Conservation (phyloP, 768 basidiomycete genomes). For the Suillus ampliporus region DNA sequence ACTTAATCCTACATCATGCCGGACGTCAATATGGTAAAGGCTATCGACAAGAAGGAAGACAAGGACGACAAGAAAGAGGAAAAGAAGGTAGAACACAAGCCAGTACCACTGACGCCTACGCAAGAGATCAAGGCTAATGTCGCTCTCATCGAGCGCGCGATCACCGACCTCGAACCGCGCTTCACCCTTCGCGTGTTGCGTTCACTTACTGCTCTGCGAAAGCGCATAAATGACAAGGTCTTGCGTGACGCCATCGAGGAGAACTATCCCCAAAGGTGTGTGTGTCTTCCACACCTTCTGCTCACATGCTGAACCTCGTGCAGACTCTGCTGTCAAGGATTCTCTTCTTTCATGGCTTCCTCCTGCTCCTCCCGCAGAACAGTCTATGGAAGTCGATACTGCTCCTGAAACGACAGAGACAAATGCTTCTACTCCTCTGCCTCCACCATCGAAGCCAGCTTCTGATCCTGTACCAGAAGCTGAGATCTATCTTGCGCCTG, state of each 20-base stretch:
- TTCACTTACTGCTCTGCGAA: slow-evolving; percentile 78
- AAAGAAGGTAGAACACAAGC: slow-evolving; percentile 48
- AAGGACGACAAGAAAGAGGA: slow-evolving; percentile 47
- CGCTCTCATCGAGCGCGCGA: slow-evolving; percentile 75
- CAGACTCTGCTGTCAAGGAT: slow-evolving; percentile 64
- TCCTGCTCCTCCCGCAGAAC: slow-evolving; percentile 45
- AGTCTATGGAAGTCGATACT: slow-evolving; percentile 82
- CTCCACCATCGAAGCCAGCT: slow-evolving; percentile 33
- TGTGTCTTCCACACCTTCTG: not conserved
- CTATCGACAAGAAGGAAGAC: slow-evolving; percentile 55
- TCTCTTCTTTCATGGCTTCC: slow-evolving; percentile 72
- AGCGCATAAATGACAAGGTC: slow-evolving; percentile 67
- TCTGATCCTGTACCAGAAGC: slow-evolving; percentile 70
- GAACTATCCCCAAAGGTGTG: slow-evolving; percentile 72
- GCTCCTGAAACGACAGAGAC: slow-evolving; percentile 20
- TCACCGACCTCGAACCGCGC: slow-evolving; percentile 89
- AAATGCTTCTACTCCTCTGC: slow-evolving; percentile 12
- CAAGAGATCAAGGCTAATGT: slow-evolving; percentile 85
- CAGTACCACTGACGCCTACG: slow-evolving; percentile 57
- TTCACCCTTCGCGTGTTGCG: slow-evolving; percentile 90
- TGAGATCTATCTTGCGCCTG: slow-evolving; percentile 92
- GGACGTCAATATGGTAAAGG: slow-evolving; percentile 71
- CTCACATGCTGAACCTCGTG: slow-evolving; percentile 3
- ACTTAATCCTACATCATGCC: too few relatives aligned
- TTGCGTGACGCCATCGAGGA: slow-evolving; percentile 73